These are phyloP conservation scores for Rhamnella rubrinervis DNA, from an alignment of 331 rosid genomes.

Conservation along the genomic window DNA sequence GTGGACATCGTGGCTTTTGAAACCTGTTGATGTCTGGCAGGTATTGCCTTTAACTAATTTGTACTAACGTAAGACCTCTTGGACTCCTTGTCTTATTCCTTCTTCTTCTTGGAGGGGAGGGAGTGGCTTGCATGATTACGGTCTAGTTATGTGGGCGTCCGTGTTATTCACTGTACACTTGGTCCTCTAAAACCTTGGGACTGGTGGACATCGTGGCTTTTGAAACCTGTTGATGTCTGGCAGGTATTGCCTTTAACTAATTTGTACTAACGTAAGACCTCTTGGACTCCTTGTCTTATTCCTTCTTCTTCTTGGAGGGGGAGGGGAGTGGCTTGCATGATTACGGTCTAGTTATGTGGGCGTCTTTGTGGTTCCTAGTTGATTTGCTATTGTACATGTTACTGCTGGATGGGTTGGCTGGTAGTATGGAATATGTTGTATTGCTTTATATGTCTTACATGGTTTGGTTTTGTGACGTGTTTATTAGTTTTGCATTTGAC, in stretches of 20 bases:
- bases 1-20: too few relatives aligned
- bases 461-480: neutral
- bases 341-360: neutral
- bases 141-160: too few relatives aligned
- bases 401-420: conserved; percentile 1
- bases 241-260: too few relatives aligned
- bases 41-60: neutral
- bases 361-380: neutral
- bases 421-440: neutral
- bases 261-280: conserved; percentile 1
- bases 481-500: conserved; percentile 6
- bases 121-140: too few relatives aligned
- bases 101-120: too few relatives aligned
- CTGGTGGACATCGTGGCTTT: too few relatives aligned
- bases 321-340: neutral
- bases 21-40: too few relatives aligned
- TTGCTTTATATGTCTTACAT: neutral
- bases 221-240: too few relatives aligned
- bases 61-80: neutral
- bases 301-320: neutral
- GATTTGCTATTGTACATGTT: neutral
- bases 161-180: too few relatives aligned
- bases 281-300: neutral
- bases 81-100: too few relatives aligned
- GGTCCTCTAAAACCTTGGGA: too few relatives aligned